Conservation (phyloP, 2,329 filamentous ascomycete species). For the Colletotrichum sp. region DNA sequence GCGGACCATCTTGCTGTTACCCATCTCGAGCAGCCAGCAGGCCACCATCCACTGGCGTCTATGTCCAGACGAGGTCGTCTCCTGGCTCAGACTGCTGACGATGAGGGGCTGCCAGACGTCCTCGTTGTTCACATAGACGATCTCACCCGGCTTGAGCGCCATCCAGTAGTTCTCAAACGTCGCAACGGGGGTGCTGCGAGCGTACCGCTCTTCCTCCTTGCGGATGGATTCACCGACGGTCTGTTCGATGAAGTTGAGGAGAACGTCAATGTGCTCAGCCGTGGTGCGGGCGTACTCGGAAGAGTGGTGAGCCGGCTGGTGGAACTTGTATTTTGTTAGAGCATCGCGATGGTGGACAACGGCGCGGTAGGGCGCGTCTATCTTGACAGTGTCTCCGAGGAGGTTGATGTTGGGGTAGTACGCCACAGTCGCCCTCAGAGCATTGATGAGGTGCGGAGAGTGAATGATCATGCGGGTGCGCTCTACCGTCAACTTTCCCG, state of each 20-base stretch:
- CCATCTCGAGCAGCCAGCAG: slow-evolving; percentile 47
- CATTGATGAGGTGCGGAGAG: slow-evolving; percentile 50
- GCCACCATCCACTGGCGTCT: slow-evolving; percentile 26
- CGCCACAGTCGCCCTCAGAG: slow-evolving; percentile 50
- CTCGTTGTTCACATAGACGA: slow-evolving; percentile 46
- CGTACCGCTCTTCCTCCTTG: slow-evolving; percentile 46
- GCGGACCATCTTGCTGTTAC: slow-evolving; percentile 37
- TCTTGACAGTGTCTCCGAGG: slow-evolving; percentile 36
- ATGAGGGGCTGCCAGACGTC: slow-evolving; percentile 47
- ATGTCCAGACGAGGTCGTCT: neutral
- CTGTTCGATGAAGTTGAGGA: slow-evolving; percentile 48
- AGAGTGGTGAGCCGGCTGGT: slow-evolving; percentile 46
- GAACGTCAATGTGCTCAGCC: slow-evolving; percentile 47
- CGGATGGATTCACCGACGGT: slow-evolving; percentile 39
- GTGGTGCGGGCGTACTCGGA: slow-evolving; percentile 46
- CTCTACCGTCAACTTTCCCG: slow-evolving; percentile 30
- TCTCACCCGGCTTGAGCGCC: slow-evolving; percentile 48
- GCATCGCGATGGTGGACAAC: slow-evolving; percentile 51
- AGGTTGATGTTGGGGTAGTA: slow-evolving; percentile 52
- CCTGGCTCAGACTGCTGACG: slow-evolving; percentile 36
- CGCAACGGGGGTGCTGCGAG: slow-evolving; percentile 39
- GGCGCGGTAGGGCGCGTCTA: slow-evolving; percentile 52
- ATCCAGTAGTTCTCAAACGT: slow-evolving; percentile 53
- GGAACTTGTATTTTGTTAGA: slow-evolving; percentile 44
- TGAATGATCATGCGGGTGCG: slow-evolving; percentile 47